phyloP scores from a whole-genome alignment of 2,329 filamentous ascomycete genomes.

The Ophiobolus disseminans region DNA sequence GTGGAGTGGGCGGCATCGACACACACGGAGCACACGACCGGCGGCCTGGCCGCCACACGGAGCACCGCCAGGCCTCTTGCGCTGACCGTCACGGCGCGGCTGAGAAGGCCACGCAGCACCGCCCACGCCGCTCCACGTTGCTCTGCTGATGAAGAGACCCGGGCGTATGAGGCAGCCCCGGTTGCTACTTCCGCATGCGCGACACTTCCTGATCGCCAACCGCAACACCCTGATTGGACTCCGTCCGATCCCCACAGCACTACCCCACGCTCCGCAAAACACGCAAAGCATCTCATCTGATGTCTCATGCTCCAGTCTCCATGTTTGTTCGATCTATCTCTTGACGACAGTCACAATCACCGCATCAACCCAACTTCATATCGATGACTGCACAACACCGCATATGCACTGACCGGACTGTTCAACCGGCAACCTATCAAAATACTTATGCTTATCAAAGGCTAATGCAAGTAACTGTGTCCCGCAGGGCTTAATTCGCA shows the following conservation, averaged over 20 bases:
- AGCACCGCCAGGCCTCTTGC: conserved; percentile 1
- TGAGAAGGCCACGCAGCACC: conserved; percentile 11
- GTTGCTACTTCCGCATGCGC: conserved; percentile 5
- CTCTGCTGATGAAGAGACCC: not conserved
- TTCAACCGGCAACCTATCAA: conserved; percentile 28
- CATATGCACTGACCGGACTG: not conserved
- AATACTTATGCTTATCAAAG: conserved; percentile 33
- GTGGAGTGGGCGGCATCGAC: conserved; percentile 19
- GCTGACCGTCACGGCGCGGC: conserved; percentile 3
- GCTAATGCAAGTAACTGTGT: conserved; percentile 26
- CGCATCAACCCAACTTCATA: too few species aligned
- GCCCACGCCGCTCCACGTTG: conserved; percentile 5
- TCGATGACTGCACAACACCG: too few species aligned
- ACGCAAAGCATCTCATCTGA: too few species aligned
- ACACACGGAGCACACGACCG: conserved; percentile 7
- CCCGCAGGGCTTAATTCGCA: conserved; percentile 21
- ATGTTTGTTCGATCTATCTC: too few species aligned
- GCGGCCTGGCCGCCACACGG: conserved; percentile 1
- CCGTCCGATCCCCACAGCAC: not conserved
- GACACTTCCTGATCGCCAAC: conserved; percentile 3
- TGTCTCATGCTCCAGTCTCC: too few species aligned
- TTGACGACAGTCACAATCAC: too few species aligned
- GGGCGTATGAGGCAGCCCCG: conserved; percentile 15
- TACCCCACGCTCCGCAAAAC: too few species aligned
- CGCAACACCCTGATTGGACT: conserved; percentile 4